Conservation (phyloP, 2,329 filamentous ascomycete species). For the Cytospora paraplurivora region DNA sequence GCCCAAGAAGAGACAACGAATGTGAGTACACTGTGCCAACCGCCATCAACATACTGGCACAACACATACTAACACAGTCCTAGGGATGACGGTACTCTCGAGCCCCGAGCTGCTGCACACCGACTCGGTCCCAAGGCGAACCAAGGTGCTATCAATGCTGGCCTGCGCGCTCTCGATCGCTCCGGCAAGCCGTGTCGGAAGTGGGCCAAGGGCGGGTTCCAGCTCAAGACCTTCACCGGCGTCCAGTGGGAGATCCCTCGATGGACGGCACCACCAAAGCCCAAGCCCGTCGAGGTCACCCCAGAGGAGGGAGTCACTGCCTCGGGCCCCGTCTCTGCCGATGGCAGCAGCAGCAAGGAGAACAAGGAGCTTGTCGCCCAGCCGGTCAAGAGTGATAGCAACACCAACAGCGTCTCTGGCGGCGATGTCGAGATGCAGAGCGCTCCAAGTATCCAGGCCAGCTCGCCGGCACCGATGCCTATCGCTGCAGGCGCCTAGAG, state of each 20-base stretch:
- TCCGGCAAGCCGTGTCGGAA: slow-evolving; percentile 89
- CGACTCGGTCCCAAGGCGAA: slow-evolving; percentile 97
- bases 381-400: slow-evolving; percentile 43
- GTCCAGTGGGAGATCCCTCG: slow-evolving; percentile 78
- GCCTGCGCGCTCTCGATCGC: slow-evolving; percentile 89
- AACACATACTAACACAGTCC: slow-evolving; percentile 14
- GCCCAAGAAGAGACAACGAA: slow-evolving; percentile 91
- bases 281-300: slow-evolving; percentile 49
- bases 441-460: slow-evolving; percentile 51
- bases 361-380: slow-evolving; percentile 59
- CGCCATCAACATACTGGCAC: neutral
- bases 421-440: slow-evolving; percentile 58
- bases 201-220: slow-evolving; percentile 83
- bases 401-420: slow-evolving; percentile 43
- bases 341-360: slow-evolving; percentile 64
- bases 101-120: slow-evolving; percentile 62
- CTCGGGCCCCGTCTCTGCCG: slow-evolving; percentile 46
- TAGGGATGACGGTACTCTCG: slow-evolving; percentile 66
- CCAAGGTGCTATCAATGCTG: slow-evolving; percentile 95
- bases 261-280: slow-evolving; percentile 75
- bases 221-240: slow-evolving; percentile 90
- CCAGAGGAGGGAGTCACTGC: slow-evolving; percentile 49
- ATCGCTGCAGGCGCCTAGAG: slow-evolving; percentile 46
- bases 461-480: slow-evolving; percentile 54
- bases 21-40: slow-evolving; percentile 64